Evolutionary conservation across 495 filamentous ascomycete species (phyloP).

Genomic region (Podospora tetraspora): DNA sequence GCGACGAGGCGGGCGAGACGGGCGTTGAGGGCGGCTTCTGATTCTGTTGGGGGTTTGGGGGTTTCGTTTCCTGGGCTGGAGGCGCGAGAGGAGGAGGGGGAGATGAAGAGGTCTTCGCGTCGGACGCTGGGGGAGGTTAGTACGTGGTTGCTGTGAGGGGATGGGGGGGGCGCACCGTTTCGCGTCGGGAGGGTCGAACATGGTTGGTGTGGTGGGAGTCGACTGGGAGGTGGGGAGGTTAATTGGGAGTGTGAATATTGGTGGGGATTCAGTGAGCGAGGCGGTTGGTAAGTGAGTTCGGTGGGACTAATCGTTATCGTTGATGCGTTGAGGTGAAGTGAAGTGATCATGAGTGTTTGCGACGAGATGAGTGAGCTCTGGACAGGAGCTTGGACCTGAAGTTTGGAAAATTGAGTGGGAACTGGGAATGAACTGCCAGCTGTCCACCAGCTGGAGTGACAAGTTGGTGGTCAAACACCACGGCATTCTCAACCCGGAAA

Average conservation of each 20-base stretch:
- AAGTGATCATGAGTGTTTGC: not conserved
- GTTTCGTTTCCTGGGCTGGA: conserved; percentile 18
- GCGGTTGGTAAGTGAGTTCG: not conserved
- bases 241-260: not conserved
- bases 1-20: conserved; percentile 39
- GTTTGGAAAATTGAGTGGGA: not conserved
- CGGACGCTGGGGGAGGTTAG: conserved; percentile 40
- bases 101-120: conserved; percentile 45
- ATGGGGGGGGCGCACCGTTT: conserved; percentile 40
- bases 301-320: not conserved
- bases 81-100: conserved; percentile 24
- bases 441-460: not conserved
- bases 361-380: not conserved
- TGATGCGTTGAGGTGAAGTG: not conserved
- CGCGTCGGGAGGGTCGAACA: conserved; percentile 50
- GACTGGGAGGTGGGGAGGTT: too few relatives aligned
- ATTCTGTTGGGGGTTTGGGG: conserved; percentile 14
- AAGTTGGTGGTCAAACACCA: not conserved
- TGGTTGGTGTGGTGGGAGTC: conserved; percentile 23
- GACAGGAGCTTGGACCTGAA: not conserved
- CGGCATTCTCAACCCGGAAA: not conserved
- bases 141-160: not conserved
- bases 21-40: conserved; percentile 35
- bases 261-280: not conserved
- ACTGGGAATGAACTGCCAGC: not conserved